Base-by-base conservation (phyloP, 768 basidiomycete species). In the Termitomyces sp. region DNA sequence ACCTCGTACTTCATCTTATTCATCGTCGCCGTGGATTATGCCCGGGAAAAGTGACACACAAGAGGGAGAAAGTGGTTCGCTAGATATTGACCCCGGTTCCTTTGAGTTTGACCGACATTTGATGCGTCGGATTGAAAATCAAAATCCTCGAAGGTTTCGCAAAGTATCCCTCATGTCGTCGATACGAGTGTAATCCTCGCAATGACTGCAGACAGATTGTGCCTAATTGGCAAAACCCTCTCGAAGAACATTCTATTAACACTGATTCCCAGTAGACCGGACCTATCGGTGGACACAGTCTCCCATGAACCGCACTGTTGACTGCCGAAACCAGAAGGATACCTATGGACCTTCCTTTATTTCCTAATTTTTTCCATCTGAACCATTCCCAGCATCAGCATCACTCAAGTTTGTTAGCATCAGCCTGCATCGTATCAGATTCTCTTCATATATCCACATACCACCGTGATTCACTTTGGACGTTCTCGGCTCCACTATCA, bases 71-170 rank as follows among this genome's bases (percentile, higher is more conserved):
- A 56, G 61, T 25, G 64, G 68, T 18, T 73, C 71, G 38, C 64
- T 70, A 1, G 72, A 72, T 29, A 52, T 63, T 10, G 72, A 74
- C 54, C 60, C 68, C 11, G 63, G 64, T 43, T 65, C 64, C 5
- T 65, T 73, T 27, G 73, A 73, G 42, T 77, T 77, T 53, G 69
- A 74, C 53, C 68, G 71, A 49, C 71, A 76, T 56, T 64, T 79
- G 20, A 63, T 74, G 44, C 71, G 66, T 33, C 72, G 75, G 39
- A 75, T 77, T 36, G 74, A 77, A 52, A 71, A 66, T 53, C 68
- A 68, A 58, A 69, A 68, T 44, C 61, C 68, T 54, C 60, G 69
- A 46, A 70, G 52, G 44, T 64, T 64, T 53, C 60, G 58, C 40
- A 53, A 51, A 44, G 27, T 60, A 39, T 54, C 63, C 3, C 54